A percentile compares a stretch with the other conserved stretches of the same genome.
Evolutionary conservation across 306 rosid species (phyloP).

Genomic region (Acacia acuminata): DNA sequence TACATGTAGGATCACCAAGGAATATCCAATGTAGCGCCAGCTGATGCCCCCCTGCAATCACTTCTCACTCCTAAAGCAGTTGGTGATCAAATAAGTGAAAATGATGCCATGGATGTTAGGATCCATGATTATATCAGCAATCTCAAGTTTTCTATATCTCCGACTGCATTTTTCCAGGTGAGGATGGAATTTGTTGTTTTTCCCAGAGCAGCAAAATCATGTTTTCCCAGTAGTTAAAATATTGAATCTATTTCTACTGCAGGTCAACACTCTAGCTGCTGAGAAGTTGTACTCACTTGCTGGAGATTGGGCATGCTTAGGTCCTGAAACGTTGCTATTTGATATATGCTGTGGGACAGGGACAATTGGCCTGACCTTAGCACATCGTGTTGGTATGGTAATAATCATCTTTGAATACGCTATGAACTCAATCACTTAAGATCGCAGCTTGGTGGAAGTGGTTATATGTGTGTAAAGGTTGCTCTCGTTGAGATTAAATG

Average conservation of each 20-base stretch:
- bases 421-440: neutral
- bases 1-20: constrained; percentile 83
- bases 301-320: constrained; percentile 96
- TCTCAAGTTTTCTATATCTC: constrained; percentile 87
- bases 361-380: constrained; percentile 96
- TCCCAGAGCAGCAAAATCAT: neutral
- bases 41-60: constrained; percentile 68
- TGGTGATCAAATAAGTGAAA: constrained; percentile 40
- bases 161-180: constrained; percentile 97
- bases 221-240: constrained; percentile 8
- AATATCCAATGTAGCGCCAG: constrained; percentile 89
- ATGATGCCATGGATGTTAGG: constrained; percentile 53
- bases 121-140: constrained; percentile 82
- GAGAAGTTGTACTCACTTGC: constrained; percentile 95
- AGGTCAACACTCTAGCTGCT: constrained; percentile 97
- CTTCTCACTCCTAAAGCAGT: constrained; percentile 46
- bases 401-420: constrained; percentile 44
- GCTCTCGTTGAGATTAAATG: constrained; percentile 12
- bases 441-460: constrained; percentile 4
- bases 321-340: constrained; percentile 87
- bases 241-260: constrained; percentile 36
- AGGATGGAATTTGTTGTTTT: constrained; percentile 27
- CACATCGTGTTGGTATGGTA: constrained; percentile 97
- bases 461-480: constrained; percentile 19
- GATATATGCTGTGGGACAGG: constrained; percentile 98